These are phyloP conservation scores for Amanita pseudoporphyria DNA, from an alignment of 768 basidiomycete genomes.

Conservation along the genomic window DNA sequence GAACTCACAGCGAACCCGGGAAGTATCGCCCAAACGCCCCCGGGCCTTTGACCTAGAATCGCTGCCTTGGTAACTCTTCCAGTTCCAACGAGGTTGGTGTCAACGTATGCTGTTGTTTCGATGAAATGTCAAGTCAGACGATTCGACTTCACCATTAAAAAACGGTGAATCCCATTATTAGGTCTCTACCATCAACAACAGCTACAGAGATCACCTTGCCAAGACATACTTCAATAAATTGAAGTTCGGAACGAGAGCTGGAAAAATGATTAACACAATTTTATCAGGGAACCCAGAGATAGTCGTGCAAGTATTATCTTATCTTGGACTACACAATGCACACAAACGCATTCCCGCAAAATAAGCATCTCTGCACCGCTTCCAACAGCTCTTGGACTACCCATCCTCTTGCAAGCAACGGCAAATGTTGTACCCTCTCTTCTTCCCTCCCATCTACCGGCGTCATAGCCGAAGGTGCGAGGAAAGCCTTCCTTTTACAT, in stretches of 20 bases:
- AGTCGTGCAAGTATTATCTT: neutral
- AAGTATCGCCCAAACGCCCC: too few relatives aligned
- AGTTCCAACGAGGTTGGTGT: constrained; percentile 69
- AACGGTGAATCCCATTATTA: neutral
- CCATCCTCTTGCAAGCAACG: too few relatives aligned
- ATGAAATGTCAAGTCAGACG: neutral
- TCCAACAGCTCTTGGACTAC: constrained; percentile 55
- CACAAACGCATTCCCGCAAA: constrained; percentile 56
- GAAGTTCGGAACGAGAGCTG: too few relatives aligned
- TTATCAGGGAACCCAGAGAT: too few relatives aligned
- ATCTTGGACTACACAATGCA: constrained; percentile 5
- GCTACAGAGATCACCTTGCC: neutral
- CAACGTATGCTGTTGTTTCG: constrained; percentile 63
- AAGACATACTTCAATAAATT: constrained; percentile 1
- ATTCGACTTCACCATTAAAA: neutral
- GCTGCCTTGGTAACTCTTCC: too few relatives aligned
- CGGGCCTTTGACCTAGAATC: too few relatives aligned
- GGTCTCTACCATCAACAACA: neutral
- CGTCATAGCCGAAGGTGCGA: too few relatives aligned
- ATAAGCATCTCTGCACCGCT: constrained; percentile 55
- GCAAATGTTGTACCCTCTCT: constrained; percentile 28
- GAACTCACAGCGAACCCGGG: too few relatives aligned
- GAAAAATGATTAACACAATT: neutral
- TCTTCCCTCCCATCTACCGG: constrained; percentile 15
- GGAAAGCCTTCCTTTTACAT: too few relatives aligned